Conservation (phyloP, 371 early-diverging fungal species). For the Mucor mucedo region DNA sequence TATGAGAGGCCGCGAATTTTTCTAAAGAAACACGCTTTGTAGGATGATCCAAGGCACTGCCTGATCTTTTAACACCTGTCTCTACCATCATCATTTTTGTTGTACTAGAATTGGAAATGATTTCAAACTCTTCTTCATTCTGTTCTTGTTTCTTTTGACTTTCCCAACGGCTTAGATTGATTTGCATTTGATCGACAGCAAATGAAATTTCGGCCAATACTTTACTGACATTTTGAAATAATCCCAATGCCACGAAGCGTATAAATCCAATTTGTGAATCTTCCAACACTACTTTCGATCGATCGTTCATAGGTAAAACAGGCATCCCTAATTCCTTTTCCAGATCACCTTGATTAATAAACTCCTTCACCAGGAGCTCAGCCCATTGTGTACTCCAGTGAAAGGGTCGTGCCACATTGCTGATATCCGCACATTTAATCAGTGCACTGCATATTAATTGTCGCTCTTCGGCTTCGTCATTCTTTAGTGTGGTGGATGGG, state of each 20-base stretch:
- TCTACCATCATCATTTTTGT: slow-evolving; percentile 16
- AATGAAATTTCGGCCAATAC: slow-evolving; percentile 44
- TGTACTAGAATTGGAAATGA: slow-evolving; percentile 5
- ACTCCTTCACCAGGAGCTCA: slow-evolving; percentile 62
- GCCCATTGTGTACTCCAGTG: slow-evolving; percentile 59
- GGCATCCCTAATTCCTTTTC: slow-evolving; percentile 65
- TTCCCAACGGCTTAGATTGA: slow-evolving; percentile 48
- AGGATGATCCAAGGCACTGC: not conserved
- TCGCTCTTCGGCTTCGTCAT: slow-evolving; percentile 46
- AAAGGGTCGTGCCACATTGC: slow-evolving; percentile 70
- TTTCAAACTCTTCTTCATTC: slow-evolving; percentile 9
- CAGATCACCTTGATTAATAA: slow-evolving; percentile 65
- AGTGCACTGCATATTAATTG: slow-evolving; percentile 65
- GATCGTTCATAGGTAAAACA: slow-evolving; percentile 57
- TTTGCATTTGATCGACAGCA: slow-evolving; percentile 46
- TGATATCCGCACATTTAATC: slow-evolving; percentile 86
- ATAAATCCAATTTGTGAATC: slow-evolving; percentile 75
- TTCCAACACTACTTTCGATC: slow-evolving; percentile 53
- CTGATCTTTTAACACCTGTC: slow-evolving; percentile 6
- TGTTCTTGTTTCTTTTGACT: slow-evolving; percentile 12
- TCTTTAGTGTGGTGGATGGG: not conserved
- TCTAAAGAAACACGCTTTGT: slow-evolving; percentile 6
- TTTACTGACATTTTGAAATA: slow-evolving; percentile 59
- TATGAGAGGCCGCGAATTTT: not conserved
- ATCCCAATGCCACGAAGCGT: slow-evolving; percentile 67